These are phyloP conservation scores for Ogataea nakhonphanomensis DNA, from an alignment of 805 yeast genomes.

Conservation along the genomic window DNA sequence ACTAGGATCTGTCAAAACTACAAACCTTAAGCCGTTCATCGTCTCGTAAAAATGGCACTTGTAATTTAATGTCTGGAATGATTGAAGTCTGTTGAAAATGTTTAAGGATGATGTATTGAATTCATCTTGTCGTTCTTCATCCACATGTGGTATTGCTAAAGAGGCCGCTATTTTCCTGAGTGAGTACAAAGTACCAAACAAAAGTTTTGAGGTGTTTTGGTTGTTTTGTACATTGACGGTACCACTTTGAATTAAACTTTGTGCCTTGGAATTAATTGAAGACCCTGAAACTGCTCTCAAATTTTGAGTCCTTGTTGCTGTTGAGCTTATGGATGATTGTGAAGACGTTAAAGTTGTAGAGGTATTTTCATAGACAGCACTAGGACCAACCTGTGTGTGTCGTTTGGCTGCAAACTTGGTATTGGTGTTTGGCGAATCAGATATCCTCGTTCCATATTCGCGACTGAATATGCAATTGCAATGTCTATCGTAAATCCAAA, in stretches of 20 bases:
- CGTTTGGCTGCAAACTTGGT: not conserved
- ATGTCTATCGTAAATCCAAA: conserved; percentile 90
- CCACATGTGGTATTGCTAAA: conserved; percentile 7
- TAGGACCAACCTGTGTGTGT: not conserved
- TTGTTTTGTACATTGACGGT: conserved; percentile 51
- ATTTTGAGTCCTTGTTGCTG: not conserved
- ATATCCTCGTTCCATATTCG: conserved; percentile 46
- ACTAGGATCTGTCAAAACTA: conserved; percentile 63
- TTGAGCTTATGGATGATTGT: conserved; percentile 3
- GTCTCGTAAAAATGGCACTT: conserved; percentile 80
- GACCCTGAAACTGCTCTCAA: conserved; percentile 5
- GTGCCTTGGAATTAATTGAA: conserved; percentile 6
- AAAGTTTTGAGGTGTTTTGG: conserved; percentile 71
- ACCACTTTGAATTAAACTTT: conserved; percentile 27
- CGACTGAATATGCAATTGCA: conserved; percentile 82
- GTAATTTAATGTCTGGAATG: conserved; percentile 71
- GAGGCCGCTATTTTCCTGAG: conserved; percentile 64
- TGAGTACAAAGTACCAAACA: conserved; percentile 84
- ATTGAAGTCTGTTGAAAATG: conserved; percentile 26
- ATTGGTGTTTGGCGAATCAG: not conserved
- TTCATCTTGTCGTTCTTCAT: conserved; percentile 4
- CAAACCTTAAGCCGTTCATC: conserved; percentile 72
- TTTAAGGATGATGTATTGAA: conserved; percentile 27
- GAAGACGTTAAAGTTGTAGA: conserved; percentile 1
- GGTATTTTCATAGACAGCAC: not conserved